These are phyloP conservation scores for Shiraia sp. DNA, from an alignment of 2,329 filamentous ascomycete species.

Conservation along the genomic window DNA sequence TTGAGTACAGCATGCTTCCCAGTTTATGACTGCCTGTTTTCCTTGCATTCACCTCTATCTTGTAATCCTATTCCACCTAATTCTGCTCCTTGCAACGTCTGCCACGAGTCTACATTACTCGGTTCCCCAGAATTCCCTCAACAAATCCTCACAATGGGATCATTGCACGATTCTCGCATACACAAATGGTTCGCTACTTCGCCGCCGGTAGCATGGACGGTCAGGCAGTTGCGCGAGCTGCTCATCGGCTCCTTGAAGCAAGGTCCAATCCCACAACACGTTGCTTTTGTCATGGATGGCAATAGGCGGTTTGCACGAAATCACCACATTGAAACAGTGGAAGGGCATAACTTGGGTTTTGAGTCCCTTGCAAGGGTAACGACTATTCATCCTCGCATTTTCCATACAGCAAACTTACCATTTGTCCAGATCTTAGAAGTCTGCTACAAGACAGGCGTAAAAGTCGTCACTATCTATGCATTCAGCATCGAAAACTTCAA, in stretches of 20 bases:
- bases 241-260: slow-evolving; percentile 87
- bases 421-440: slow-evolving; percentile 77
- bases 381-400: slow-evolving; percentile 9
- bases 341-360: slow-evolving; percentile 94
- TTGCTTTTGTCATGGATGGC: slow-evolving; percentile 99
- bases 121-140: slow-evolving; percentile 13
- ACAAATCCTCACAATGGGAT: slow-evolving; percentile 41
- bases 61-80: slow-evolving; percentile 1
- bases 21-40: slow-evolving; percentile 23
- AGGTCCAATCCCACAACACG: slow-evolving; percentile 89
- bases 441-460: slow-evolving; percentile 96
- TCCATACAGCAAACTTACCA: slow-evolving; percentile 38
- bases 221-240: slow-evolving; percentile 77
- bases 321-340: slow-evolving; percentile 92
- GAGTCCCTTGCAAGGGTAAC: slow-evolving; percentile 86
- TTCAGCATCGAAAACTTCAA: slow-evolving; percentile 99
- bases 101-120: slow-evolving; percentile 12
- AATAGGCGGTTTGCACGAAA: slow-evolving; percentile 89
- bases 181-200: slow-evolving; percentile 82
- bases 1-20: slow-evolving; percentile 33
- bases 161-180: slow-evolving; percentile 63
- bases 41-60: slow-evolving; percentile 3
- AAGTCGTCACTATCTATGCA: slow-evolving; percentile 95
- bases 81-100: slow-evolving; percentile 1
- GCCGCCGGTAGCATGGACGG: slow-evolving; percentile 88